These are phyloP conservation scores for Phlyctochytrium planicorne DNA, from an alignment of 192 early-diverging fungal genomes.

Conservation along the genomic window DNA sequence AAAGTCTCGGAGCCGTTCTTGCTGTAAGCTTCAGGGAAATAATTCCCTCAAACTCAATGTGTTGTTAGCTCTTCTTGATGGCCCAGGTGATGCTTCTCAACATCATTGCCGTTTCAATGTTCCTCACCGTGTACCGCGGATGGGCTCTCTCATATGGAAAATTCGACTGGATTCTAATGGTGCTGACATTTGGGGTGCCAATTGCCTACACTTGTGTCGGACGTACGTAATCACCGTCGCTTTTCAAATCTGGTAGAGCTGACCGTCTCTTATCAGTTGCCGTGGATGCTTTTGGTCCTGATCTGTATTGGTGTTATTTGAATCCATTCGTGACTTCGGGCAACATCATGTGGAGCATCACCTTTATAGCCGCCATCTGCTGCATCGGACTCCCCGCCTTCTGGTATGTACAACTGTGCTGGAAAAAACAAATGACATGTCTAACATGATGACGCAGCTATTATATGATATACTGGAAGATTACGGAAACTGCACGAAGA, in stretches of 20 bases:
- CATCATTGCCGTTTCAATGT: not conserved
- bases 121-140: not conserved
- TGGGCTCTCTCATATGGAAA: not conserved
- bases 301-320: not conserved
- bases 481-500: not conserved
- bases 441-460: too few species aligned
- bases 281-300: not conserved
- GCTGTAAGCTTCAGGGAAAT: too few species aligned
- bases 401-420: too few species aligned
- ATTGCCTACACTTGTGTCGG: not conserved
- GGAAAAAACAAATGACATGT: too few species aligned
- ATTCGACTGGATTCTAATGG: not conserved
- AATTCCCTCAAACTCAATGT: too few species aligned
- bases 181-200: not conserved
- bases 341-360: not conserved
- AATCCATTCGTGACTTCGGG: not conserved
- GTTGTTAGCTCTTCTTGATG: not conserved
- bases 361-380: not conserved
- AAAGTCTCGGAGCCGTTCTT: not conserved
- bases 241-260: too few species aligned
- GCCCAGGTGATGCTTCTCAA: not conserved
- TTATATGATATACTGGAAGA: not conserved
- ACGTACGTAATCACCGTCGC: too few species aligned
- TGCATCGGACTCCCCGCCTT: not conserved
- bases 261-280: too few species aligned